These are phyloP conservation scores for Penicillium sp. DNA, from an alignment of 2,329 filamentous ascomycete genomes.

Conservation along the genomic window DNA sequence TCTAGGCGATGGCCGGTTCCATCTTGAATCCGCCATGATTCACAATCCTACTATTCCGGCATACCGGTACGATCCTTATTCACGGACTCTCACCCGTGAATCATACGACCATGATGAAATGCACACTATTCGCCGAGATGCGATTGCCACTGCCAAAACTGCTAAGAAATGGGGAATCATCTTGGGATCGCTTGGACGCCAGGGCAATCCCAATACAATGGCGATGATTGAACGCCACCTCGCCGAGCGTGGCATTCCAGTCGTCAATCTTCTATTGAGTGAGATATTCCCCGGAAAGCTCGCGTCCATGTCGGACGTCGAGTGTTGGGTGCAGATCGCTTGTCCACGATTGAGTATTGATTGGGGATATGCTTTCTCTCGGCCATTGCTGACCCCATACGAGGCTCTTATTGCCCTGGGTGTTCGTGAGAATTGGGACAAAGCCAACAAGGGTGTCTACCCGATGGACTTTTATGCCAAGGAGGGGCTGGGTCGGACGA, in stretches of 20 bases:
- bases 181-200: constrained; percentile 85
- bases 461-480: constrained; percentile 99
- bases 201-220: constrained; percentile 95
- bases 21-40: constrained; percentile 98
- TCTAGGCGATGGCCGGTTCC: constrained; percentile 90
- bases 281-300: constrained; percentile 98
- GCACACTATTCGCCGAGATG: constrained; percentile 76
- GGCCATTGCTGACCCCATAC: constrained; percentile 89
- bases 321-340: constrained; percentile 98
- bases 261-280: constrained; percentile 82
- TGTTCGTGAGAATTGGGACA: constrained; percentile 75
- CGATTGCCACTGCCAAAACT: constrained; percentile 74
- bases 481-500: constrained; percentile 85
- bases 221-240: constrained; percentile 81
- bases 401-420: constrained; percentile 92
- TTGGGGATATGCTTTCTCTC: constrained; percentile 95
- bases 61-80: constrained; percentile 97
- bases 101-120: constrained; percentile 92
- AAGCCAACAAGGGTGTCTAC: constrained; percentile 69
- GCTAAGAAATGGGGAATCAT: constrained; percentile 95
- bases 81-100: constrained; percentile 86
- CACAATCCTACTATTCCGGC: constrained; percentile 91
- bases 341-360: constrained; percentile 97
- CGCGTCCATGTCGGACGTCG: constrained; percentile 89
- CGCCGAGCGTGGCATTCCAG: constrained; percentile 73